Percentiles rank a stretch among this genome's conserved stretches.
phyloP scores from a whole-genome alignment of 2,329 filamentous ascomycete species.

The Dactylella cylindrospora region DNA sequence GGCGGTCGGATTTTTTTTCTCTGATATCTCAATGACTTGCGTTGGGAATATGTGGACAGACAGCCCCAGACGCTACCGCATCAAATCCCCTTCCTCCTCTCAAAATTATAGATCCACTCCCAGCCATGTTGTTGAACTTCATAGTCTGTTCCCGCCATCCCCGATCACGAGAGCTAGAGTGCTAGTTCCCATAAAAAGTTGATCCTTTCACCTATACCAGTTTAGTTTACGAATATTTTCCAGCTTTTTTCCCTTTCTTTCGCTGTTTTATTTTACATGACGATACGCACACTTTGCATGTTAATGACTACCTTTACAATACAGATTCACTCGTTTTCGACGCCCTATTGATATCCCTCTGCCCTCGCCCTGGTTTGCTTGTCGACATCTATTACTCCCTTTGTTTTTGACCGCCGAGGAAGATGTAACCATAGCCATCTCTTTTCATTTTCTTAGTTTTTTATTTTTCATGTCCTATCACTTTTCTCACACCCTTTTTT shows the following conservation, averaged over 20 bases:
- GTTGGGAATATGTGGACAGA: conserved; percentile 16
- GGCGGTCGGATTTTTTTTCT: too few relatives aligned
- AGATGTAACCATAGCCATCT: conserved; percentile 35
- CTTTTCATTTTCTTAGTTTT: conserved; percentile 1
- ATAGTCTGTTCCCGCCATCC: neutral
- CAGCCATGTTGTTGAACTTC: conserved; percentile 1
- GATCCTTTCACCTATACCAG: conserved; percentile 22
- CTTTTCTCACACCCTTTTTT: neutral
- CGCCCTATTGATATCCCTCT: neutral
- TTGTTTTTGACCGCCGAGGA: neutral
- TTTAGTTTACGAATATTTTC: conserved; percentile 9
- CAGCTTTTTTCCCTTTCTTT: conserved; percentile 4
- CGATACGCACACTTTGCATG: conserved; percentile 8
- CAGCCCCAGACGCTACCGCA: neutral
- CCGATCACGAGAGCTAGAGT: neutral
- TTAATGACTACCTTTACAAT: neutral
- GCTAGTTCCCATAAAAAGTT: conserved; percentile 9
- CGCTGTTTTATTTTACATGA: neutral
- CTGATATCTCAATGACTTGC: conserved; percentile 38
- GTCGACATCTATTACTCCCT: conserved; percentile 7
- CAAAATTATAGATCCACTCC: too few relatives aligned
- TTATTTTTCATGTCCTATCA: neutral
- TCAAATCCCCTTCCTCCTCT: neutral
- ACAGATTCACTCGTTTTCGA: conserved; percentile 7
- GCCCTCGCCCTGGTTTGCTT: neutral